phyloP scores from a whole-genome alignment of 2,329 filamentous ascomycete genomes.

The Fusarium sp. region DNA sequence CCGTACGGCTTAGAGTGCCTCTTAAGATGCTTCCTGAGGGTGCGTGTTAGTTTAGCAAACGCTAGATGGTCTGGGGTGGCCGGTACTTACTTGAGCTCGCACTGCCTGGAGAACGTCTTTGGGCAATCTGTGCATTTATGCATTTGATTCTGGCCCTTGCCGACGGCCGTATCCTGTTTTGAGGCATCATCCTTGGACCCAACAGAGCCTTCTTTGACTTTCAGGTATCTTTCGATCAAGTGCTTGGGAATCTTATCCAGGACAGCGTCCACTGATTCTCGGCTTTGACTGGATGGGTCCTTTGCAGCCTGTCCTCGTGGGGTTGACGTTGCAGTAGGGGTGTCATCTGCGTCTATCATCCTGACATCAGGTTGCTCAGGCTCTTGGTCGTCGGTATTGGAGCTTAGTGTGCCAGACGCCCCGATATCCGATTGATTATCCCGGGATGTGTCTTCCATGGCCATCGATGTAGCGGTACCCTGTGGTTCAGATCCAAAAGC shows the following conservation, averaged over 20 bases:
- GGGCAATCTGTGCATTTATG: conserved; percentile 52
- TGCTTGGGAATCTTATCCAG: conserved; percentile 46
- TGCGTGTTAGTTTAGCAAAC: conserved; percentile 34
- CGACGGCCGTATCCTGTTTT: conserved; percentile 14
- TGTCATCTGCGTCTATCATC: conserved; percentile 29
- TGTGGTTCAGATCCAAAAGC: conserved; percentile 15
- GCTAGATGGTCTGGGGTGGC: not conserved
- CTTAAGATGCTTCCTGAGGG: conserved; percentile 78
- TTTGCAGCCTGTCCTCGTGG: not conserved
- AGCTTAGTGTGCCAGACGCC: not conserved
- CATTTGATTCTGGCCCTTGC: conserved; percentile 25
- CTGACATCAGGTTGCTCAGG: conserved; percentile 30
- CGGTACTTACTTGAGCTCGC: conserved; percentile 63
- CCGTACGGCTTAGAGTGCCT: conserved; percentile 82
- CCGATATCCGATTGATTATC: not conserved
- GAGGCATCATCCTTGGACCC: conserved; percentile 17
- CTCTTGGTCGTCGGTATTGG: not conserved
- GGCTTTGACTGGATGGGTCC: not conserved
- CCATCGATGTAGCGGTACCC: not conserved
- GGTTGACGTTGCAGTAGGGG: conserved; percentile 3
- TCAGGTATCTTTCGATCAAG: conserved; percentile 47
- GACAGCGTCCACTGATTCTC: conserved; percentile 32
- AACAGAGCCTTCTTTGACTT: conserved; percentile 35
- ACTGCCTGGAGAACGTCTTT: conserved; percentile 59
- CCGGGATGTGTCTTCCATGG: conserved; percentile 22